phyloP scores from a whole-genome alignment of 306 rosid species.

The Pterocarpus macrocarpus region DNA sequence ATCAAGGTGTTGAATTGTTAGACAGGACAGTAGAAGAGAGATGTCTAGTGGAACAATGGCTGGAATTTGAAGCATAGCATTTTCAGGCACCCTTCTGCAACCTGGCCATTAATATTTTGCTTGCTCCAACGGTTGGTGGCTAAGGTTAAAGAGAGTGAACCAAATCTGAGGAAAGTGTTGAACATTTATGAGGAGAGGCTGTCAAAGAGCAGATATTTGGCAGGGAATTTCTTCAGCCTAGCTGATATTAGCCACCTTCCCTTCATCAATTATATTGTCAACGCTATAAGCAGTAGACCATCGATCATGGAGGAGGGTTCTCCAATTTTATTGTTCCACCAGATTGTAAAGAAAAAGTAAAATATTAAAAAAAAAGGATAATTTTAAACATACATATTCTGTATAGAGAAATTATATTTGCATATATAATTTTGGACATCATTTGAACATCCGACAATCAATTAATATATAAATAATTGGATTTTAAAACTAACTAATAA shows the following conservation, averaged over 20 bases:
- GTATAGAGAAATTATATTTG: too few relatives aligned
- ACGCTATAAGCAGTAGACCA: too few relatives aligned
- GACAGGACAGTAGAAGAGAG: constrained; percentile 61
- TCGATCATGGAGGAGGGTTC: too few relatives aligned
- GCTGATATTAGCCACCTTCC: constrained; percentile 68
- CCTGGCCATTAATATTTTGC: neutral
- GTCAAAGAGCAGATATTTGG: constrained; percentile 62
- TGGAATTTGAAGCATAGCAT: constrained; percentile 59
- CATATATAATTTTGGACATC: too few relatives aligned
- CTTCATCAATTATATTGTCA: neutral
- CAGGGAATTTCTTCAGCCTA: constrained; percentile 66
- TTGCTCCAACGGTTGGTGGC: neutral
- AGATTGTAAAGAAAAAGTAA: too few relatives aligned
- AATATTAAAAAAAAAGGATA: too few relatives aligned
- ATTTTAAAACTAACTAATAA: too few relatives aligned
- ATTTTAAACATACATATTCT: too few relatives aligned
- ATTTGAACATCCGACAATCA: too few relatives aligned
- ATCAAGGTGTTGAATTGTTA: constrained; percentile 57
- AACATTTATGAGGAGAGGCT: constrained; percentile 67
- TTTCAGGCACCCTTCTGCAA: constrained; percentile 40
- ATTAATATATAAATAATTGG: too few relatives aligned
- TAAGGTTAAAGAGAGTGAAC: constrained; percentile 58
- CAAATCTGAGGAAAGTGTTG: constrained; percentile 54
- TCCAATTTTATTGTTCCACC: too few relatives aligned
- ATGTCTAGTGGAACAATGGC: constrained; percentile 64